Percentiles rank a stretch among this genome's conserved stretches.
These are phyloP conservation scores for Cyathus striatus DNA, from an alignment of 768 basidiomycete genomes.

Conservation along the genomic window DNA sequence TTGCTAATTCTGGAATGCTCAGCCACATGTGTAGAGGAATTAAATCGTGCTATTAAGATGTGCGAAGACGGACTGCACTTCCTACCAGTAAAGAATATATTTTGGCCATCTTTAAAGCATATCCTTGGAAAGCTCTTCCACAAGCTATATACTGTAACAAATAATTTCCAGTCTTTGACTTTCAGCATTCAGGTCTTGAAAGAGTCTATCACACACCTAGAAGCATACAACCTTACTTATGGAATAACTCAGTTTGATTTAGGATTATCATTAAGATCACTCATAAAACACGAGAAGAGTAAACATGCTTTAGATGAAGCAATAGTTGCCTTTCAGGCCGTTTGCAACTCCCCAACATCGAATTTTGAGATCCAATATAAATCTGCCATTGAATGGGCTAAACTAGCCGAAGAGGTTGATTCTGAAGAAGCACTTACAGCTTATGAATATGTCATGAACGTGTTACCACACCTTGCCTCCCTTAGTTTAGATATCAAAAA, in stretches of 20 bases:
- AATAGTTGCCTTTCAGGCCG: neutral
- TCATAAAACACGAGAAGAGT: neutral
- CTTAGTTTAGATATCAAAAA: constrained; percentile 3
- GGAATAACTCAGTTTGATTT: neutral
- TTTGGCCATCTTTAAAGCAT: neutral
- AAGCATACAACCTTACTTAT: neutral
- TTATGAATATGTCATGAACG: constrained; percentile 4
- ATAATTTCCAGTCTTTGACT: neutral
- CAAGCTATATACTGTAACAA: neutral
- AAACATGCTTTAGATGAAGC: neutral
- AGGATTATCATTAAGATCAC: neutral
- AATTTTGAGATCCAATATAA: neutral
- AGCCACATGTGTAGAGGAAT: too few relatives aligned
- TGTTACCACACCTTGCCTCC: constrained; percentile 5
- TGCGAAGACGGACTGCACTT: neutral
- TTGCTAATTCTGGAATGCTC: too few relatives aligned
- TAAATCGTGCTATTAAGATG: neutral
- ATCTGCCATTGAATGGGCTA: neutral
- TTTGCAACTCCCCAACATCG: neutral
- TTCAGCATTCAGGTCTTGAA: neutral
- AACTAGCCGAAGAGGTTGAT: neutral
- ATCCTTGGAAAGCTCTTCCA: neutral
- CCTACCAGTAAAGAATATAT: neutral
- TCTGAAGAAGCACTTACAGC: constrained; percentile 5
- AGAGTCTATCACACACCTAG: neutral